Percentiles rank a stretch among this genome's conserved stretches.
These are phyloP conservation scores for Populus hybrid DNA, from an alignment of 441 rosid species.

Conservation along the genomic window DNA sequence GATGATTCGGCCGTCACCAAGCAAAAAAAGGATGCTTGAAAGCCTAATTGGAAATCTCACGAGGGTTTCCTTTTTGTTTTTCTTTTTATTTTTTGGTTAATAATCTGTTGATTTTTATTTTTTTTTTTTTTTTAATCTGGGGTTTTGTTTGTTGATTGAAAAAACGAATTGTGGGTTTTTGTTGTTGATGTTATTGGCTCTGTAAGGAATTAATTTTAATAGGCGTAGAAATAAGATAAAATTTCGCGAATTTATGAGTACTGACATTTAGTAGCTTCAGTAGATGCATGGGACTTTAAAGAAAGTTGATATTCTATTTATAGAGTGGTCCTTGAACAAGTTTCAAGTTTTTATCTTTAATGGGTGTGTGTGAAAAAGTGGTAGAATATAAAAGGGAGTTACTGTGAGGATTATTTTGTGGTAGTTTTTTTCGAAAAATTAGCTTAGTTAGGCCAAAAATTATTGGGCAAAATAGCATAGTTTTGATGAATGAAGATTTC, in stretches of 20 bases:
- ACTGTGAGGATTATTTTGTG: neutral
- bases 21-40: constrained; percentile 98
- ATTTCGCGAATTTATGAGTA: too few species aligned
- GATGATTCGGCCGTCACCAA: constrained; percentile 75
- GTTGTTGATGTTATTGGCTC: neutral
- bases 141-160: too few species aligned
- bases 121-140: neutral
- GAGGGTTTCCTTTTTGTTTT: constrained; percentile 34
- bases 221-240: too few species aligned
- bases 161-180: neutral
- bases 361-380: neutral
- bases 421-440: too few species aligned
- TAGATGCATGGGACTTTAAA: too few species aligned
- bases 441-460: neutral
- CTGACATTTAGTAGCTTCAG: too few species aligned
- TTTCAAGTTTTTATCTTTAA: neutral
- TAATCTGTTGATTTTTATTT: too few species aligned
- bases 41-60: constrained; percentile 94
- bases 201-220: too few species aligned
- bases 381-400: neutral
- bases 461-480: neutral
- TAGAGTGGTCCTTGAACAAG: too few species aligned
- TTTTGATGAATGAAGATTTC: neutral
- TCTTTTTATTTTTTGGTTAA: neutral
- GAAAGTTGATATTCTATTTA: too few species aligned